Evolutionary conservation across 352 stramenopile species (phyloP), one percentile per base, ranked within the genome.

Genomic region (Phytophthora boehmeriae): DNA sequence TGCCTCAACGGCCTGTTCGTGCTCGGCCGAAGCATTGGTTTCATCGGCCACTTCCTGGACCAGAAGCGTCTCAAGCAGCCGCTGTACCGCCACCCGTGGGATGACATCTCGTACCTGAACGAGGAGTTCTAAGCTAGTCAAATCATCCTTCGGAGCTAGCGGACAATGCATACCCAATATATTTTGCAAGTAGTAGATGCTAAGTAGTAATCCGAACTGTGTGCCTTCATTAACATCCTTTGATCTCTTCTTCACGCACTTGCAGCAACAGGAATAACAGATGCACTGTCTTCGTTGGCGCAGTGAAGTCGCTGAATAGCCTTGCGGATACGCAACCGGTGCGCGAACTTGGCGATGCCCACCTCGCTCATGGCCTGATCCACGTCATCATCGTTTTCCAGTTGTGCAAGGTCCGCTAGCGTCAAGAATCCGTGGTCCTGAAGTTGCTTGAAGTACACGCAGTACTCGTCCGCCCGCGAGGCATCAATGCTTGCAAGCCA

Each of bases 1-100:
- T 98, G 94, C 68, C 83, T 99, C 39, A 99, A 99, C 82, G 96
- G 95, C 5, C 78, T 99, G 27, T 96, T 96, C 57, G 86, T 95
- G 66, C 73, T 93, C 9, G 86, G 85, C 44, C 80, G 85, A 38
- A 91, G 79, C 66, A 96, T 97, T 55, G 90, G 88, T 58, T 97
- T 97, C 74, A 97, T 97, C 62, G 95, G 96, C 14, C 96, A 99
- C 80, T 98, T 96, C 75, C 76, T 99, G 41, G 96, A 99, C 83
- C 96, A 99, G 76, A 98, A 98, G 84, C 86, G 96, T 38, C 86
- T 99, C 47, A 98, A 98, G 81, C 96, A 98, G 78, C 92, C 92
- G 46, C 79, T 99, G n/a, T 99, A 98, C 80, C 86, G 96, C 51
- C 96, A 98, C 73, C 95, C 96, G 36, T 98, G 92, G 95, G 96